Conservation (phyloP, 176 grass and related monocot species). For the Aegilops speltoides region DNA sequence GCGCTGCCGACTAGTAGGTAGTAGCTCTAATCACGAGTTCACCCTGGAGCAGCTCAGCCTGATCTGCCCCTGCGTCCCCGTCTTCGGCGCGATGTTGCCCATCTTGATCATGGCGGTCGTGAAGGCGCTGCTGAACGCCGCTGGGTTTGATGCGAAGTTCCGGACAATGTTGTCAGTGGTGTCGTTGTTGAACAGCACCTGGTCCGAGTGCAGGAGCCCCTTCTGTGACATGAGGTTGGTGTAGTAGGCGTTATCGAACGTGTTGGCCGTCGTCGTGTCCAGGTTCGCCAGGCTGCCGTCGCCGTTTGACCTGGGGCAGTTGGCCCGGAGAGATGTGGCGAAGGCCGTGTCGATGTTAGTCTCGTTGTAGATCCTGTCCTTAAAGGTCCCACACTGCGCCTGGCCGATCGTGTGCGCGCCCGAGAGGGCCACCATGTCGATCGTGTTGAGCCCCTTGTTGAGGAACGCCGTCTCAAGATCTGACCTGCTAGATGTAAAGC, state of each 20-base stretch:
- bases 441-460: background rate
- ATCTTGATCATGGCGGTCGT: conserved; percentile 4
- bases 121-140: background rate
- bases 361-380: conserved; percentile 39
- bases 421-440: conserved; percentile 7
- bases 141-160: background rate
- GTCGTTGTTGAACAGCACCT: background rate
- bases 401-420: background rate
- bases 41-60: conserved; percentile 26
- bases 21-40: background rate
- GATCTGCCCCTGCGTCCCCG: conserved; percentile 23
- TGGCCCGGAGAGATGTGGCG: conserved; percentile 23
- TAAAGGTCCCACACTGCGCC: conserved; percentile 46
- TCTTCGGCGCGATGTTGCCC: conserved; percentile 24
- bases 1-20: background rate
- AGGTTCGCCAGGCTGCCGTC: conserved; percentile 37
- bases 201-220: conserved; percentile 53
- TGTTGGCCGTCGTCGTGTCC: conserved; percentile 26
- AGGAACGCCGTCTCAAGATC: background rate
- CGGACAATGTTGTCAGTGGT: background rate
- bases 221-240: conserved; percentile 30
- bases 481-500: background rate
- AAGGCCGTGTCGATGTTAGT: conserved; percentile 32
- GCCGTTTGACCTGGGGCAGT: conserved; percentile 7
- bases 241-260: conserved; percentile 46